Conservation (phyloP, 2,329 filamentous ascomycete species). For the Ophiostoma pallidulum region DNA sequence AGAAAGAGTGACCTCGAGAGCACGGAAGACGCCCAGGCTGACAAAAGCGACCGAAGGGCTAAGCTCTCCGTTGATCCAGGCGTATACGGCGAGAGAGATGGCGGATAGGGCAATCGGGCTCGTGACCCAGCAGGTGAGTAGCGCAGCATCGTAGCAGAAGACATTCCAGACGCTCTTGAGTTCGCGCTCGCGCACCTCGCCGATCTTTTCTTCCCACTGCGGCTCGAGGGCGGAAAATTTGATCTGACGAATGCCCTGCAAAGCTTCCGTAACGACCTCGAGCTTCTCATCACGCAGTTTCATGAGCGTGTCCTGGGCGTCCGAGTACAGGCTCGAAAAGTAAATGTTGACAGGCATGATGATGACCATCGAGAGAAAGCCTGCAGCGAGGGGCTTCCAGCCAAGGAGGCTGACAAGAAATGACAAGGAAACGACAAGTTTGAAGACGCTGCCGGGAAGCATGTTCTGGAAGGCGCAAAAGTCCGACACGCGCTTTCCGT, state of each 20-base stretch:
- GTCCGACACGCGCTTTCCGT: conserved; percentile 58
- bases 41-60: conserved; percentile 70
- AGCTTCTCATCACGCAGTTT: conserved; percentile 67
- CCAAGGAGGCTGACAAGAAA: conserved; percentile 64
- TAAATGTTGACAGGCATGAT: conserved; percentile 61
- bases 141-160: conserved; percentile 53
- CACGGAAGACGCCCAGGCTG: conserved; percentile 62
- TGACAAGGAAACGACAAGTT: conserved; percentile 53
- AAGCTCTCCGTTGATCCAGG: conserved; percentile 51
- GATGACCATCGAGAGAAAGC: conserved; percentile 53
- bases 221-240: conserved; percentile 71
- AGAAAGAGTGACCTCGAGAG: conserved; percentile 62
- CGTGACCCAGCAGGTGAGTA: conserved; percentile 61
- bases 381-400: conserved; percentile 58
- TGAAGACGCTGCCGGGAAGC: conserved; percentile 52
- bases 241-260: conserved; percentile 74
- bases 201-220: conserved; percentile 65
- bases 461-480: conserved; percentile 59
- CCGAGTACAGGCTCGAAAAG: conserved; percentile 54
- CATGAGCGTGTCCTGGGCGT: conserved; percentile 61
- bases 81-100: conserved; percentile 60
- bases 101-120: conserved; percentile 67
- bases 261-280: conserved; percentile 63
- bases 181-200: conserved; percentile 55
- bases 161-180: conserved; percentile 56